Conservation (phyloP, 106 monocot genomes). For the Dendrobium huoshanense region DNA sequence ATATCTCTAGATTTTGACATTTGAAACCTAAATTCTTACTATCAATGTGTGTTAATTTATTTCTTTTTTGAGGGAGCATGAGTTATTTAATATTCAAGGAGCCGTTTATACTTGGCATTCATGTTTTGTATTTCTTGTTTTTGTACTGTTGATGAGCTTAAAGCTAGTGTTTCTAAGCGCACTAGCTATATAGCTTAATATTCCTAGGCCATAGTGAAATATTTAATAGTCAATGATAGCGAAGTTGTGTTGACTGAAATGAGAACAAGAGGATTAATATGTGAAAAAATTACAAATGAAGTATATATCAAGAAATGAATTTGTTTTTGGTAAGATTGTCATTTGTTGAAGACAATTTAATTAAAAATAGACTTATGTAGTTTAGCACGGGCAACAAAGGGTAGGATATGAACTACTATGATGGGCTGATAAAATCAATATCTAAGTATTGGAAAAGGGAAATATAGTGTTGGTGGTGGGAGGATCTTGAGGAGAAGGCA, state of each 20-base stretch:
- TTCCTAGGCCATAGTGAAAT: not conserved
- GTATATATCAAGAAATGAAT: not conserved
- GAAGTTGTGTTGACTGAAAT: not conserved
- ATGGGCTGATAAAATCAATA: not conserved
- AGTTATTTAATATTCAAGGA: not conserved
- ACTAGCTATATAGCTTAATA: not conserved
- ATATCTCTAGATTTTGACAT: slow-evolving; percentile 1
- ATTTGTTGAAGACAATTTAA: not conserved
- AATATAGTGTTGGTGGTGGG: too few species aligned
- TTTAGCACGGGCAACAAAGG: not conserved
- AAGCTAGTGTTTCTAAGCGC: not conserved
- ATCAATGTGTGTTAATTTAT: not conserved
- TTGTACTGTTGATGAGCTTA: not conserved
- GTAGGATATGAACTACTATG: not conserved
- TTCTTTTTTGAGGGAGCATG: not conserved
- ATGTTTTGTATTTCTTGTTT: not conserved
- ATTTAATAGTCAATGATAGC: not conserved
- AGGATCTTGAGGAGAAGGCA: too few species aligned
- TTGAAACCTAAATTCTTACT: not conserved
- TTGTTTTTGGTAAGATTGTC: not conserved
- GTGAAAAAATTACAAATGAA: not conserved
- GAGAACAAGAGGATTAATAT: not conserved
- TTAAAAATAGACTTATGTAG: not conserved
- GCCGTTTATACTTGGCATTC: not conserved
- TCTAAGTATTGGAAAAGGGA: not conserved